Conservation (phyloP, 495 filamentous ascomycete species). For the Bathelium albidoporum region DNA sequence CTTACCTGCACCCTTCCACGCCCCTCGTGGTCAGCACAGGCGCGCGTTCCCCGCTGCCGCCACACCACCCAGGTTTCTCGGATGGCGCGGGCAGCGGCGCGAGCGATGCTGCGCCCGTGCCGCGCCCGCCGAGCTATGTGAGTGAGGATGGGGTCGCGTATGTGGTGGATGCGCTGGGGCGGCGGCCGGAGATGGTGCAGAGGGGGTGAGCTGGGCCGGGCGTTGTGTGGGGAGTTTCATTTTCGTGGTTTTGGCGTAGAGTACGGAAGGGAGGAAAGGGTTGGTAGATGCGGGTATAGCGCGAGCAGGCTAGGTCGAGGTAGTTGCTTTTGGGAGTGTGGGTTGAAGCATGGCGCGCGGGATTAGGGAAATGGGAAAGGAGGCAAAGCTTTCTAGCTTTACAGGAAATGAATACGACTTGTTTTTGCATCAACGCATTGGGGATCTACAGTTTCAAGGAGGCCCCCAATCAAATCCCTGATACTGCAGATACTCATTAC, state of each 20-base stretch:
- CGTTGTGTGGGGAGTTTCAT: background rate
- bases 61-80: background rate
- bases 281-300: no score
- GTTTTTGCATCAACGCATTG: no score
- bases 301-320: no score
- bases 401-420: no score
- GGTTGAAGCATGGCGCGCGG: no score
- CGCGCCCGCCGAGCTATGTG: background rate
- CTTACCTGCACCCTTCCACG: no score
- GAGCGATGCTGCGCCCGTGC: background rate
- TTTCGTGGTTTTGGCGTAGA: background rate
- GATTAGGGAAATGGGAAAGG: no score
- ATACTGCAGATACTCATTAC: background rate
- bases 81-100: background rate
- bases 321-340: no score
- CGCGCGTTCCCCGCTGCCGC: background rate
- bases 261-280: background rate
- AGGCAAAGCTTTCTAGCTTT: no score
- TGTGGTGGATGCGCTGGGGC: background rate
- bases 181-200: constrained; percentile 1
- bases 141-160: background rate
- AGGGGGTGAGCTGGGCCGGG: background rate
- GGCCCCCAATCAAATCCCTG: background rate
- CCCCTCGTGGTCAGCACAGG: no score
- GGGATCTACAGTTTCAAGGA: no score